Percentiles rank a stretch among this genome's conserved stretches.
Conservation (phyloP, 371 early-diverging fungal genomes). For the Rhizoclosmatium hyalinum region DNA sequence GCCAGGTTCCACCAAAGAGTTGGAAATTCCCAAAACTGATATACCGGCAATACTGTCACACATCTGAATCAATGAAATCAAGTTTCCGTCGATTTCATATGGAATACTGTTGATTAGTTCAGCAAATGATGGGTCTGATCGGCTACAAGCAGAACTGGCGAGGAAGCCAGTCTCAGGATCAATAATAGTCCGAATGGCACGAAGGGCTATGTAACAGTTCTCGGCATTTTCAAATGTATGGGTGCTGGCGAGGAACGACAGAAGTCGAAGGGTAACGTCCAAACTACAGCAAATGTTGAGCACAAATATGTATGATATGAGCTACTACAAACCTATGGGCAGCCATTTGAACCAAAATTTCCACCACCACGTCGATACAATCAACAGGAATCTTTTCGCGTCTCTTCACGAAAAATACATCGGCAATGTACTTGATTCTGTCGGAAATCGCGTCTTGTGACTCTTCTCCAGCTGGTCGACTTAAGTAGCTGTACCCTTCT, state of each 20-base stretch:
- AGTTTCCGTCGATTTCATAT: constrained; percentile 41
- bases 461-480: constrained; percentile 46
- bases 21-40: constrained; percentile 40
- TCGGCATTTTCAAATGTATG: constrained; percentile 40
- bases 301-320: not conserved
- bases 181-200: constrained; percentile 48
- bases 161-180: constrained; percentile 50
- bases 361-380: constrained; percentile 44
- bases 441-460: constrained; percentile 39
- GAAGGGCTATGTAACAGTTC: constrained; percentile 45
- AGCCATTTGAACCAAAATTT: constrained; percentile 54
- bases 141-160: constrained; percentile 31
- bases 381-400: constrained; percentile 41
- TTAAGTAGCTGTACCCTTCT: constrained; percentile 37
- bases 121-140: constrained; percentile 37
- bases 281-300: constrained; percentile 31
- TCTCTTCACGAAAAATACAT: constrained; percentile 44
- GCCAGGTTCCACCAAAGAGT: constrained; percentile 39
- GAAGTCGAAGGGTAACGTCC: constrained; percentile 43
- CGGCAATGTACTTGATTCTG: constrained; percentile 48
- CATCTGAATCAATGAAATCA: constrained; percentile 40
- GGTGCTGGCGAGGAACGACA: constrained; percentile 41
- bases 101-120: constrained; percentile 42
- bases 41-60: constrained; percentile 47
- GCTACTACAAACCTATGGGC: constrained; percentile 43